Evolutionary conservation across 345 rosid genomes (phyloP).

Genomic region (Sonneratia caseolaris): DNA sequence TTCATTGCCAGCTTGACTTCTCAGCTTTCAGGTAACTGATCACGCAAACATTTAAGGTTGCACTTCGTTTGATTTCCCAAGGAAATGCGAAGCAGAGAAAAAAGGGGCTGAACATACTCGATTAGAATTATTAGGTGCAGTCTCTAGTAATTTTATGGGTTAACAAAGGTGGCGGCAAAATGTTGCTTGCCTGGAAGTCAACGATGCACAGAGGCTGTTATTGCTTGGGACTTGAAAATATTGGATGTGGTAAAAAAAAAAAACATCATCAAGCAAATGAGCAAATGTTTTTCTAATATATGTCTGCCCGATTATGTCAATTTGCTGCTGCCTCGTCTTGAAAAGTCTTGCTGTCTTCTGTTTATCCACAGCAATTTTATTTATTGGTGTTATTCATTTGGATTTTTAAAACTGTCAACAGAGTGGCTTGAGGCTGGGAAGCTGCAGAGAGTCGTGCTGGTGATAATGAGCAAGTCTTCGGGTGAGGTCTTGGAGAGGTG

Average conservation of each 20-base stretch:
- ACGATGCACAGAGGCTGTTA: too few relatives aligned
- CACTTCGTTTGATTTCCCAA: neutral
- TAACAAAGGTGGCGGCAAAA: too few relatives aligned
- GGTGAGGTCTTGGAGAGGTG: conserved; percentile 87
- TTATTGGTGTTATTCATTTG: conserved; percentile 5
- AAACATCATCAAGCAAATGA: too few relatives aligned
- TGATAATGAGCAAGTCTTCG: conserved; percentile 75
- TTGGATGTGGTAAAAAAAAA: too few relatives aligned
- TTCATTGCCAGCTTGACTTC: conserved; percentile 55
- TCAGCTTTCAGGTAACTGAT: conserved; percentile 62
- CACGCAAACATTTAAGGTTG: neutral
- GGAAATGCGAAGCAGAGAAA: neutral
- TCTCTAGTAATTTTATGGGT: too few relatives aligned
- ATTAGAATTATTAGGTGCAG: too few relatives aligned
- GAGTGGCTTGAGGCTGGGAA: conserved; percentile 94
- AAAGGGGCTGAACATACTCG: too few relatives aligned
- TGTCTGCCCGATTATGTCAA: neutral
- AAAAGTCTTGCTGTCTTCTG: neutral
- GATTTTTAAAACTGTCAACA: conserved; percentile 5
- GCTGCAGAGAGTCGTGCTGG: conserved; percentile 76
- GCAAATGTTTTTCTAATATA: too few relatives aligned
- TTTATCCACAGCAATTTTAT: neutral
- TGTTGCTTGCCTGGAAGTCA: too few relatives aligned
- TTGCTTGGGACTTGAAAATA: too few relatives aligned
- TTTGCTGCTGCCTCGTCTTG: neutral